These are phyloP conservation scores for Globisporangium paddicum DNA, from an alignment of 352 stramenopile species.

Conservation along the genomic window DNA sequence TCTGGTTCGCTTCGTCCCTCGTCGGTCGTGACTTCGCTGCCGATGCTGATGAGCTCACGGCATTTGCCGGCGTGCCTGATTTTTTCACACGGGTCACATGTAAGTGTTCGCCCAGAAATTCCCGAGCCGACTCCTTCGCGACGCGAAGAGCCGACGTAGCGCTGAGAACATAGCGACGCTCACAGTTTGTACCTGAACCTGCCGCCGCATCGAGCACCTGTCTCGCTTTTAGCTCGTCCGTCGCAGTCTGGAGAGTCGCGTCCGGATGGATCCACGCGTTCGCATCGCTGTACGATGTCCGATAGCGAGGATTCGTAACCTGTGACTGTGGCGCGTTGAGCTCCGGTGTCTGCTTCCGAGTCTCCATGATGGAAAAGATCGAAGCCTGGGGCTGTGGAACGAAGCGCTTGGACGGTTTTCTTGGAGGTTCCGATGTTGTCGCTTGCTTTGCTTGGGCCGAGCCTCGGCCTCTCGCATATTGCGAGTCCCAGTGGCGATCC, in stretches of 20 bases:
- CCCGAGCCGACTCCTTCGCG: constrained; percentile 23
- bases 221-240: not conserved
- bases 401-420: not conserved
- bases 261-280: constrained; percentile 6
- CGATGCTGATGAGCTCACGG: not conserved
- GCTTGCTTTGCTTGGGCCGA: not conserved
- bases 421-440: not conserved
- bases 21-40: not conserved
- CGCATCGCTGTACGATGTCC: constrained; percentile 7
- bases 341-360: not conserved
- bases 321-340: too few species aligned
- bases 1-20: constrained; percentile 11
- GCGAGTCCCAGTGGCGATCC: not conserved
- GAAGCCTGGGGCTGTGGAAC: not conserved
- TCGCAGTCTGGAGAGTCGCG: not conserved
- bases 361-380: not conserved
- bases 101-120: constrained; percentile 25
- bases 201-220: constrained; percentile 13
- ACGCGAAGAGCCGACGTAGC: constrained; percentile 30
- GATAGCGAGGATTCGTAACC: not conserved
- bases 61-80: not conserved
- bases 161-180: constrained; percentile 24
- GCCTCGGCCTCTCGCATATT: not conserved
- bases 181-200: constrained; percentile 7
- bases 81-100: not conserved